Evolutionary conservation across 2,329 filamentous ascomycete species (phyloP).

Genomic region (Helotiales sp.): DNA sequence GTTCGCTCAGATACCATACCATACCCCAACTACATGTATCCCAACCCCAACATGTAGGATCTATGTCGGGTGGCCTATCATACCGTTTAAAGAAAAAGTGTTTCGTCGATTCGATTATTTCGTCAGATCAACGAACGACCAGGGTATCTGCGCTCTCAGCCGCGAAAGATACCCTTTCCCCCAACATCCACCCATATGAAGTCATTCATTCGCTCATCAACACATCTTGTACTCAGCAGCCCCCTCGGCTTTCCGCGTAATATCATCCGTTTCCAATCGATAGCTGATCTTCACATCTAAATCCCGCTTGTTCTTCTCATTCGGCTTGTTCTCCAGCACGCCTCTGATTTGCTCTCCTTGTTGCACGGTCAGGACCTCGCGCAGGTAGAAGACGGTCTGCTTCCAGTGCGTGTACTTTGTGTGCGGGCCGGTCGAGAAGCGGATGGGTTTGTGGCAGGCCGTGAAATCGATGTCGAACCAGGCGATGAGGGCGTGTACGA

Average conservation of each 20-base stretch:
- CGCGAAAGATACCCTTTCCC: constrained; percentile 38
- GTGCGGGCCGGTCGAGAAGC: constrained; percentile 95
- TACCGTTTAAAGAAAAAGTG: neutral
- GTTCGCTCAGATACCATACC: constrained; percentile 4
- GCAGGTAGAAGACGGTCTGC: constrained; percentile 98
- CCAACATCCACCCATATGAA: constrained; percentile 17
- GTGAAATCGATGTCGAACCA: constrained; percentile 99
- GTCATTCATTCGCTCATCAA: constrained; percentile 46
- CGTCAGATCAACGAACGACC: constrained; percentile 15
- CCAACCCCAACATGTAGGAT: constrained; percentile 1
- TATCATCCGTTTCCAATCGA: constrained; percentile 76
- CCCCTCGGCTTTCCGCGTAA: constrained; percentile 70
- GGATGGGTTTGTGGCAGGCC: constrained; percentile 96
- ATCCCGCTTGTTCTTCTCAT: constrained; percentile 92
- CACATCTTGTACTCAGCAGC: constrained; percentile 83
- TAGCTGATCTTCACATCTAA: constrained; percentile 90
- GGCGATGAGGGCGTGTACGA: constrained; percentile 92
- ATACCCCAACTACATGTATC: neutral
- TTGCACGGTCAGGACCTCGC: constrained; percentile 90
- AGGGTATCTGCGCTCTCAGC: constrained; percentile 43
- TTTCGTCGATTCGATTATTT: neutral
- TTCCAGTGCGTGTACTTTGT: constrained; percentile 99
- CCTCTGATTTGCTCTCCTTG: constrained; percentile 80
- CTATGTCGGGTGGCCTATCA: neutral
- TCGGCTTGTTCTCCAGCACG: constrained; percentile 81